These are phyloP conservation scores for Sugiyamaella grinbergsii DNA, from an alignment of 1,139 yeast species.

Conservation along the genomic window DNA sequence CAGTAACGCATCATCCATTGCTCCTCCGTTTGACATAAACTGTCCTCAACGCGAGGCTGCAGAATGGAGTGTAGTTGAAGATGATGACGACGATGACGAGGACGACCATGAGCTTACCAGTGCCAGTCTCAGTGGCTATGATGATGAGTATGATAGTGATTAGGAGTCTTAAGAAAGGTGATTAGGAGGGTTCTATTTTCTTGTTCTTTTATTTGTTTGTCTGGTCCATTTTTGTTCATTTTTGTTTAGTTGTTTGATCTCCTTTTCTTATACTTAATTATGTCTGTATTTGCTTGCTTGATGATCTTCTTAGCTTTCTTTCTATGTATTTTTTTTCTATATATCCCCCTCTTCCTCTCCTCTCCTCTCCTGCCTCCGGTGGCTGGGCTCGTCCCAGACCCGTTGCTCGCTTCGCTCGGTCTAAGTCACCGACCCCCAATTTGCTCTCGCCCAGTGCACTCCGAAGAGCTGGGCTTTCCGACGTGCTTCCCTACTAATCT, in stretches of 20 bases:
- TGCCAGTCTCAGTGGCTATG: constrained; percentile 34
- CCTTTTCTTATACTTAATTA: neutral
- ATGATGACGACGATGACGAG: constrained; percentile 26
- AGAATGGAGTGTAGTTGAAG: constrained; percentile 34
- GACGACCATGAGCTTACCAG: constrained; percentile 31
- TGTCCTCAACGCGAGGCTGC: constrained; percentile 26
- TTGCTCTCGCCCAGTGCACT: too few species aligned
- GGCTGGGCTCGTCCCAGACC: constrained; percentile 8
- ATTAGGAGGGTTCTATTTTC: neutral
- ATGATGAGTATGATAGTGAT: constrained; percentile 31
- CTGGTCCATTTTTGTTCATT: neutral
- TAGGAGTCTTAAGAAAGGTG: constrained; percentile 1
- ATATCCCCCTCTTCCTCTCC: neutral
- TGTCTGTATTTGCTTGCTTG: too few species aligned
- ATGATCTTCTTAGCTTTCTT: neutral
- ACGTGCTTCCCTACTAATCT: too few species aligned
- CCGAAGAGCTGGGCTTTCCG: too few species aligned
- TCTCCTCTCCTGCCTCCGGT: neutral
- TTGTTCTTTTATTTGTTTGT: neutral
- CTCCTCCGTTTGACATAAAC: constrained; percentile 7
- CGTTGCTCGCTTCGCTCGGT: constrained; percentile 7
- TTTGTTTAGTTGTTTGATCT: neutral
- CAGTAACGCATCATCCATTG: constrained; percentile 9
- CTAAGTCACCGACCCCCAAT: too few species aligned
- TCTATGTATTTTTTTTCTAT: neutral